phyloP scores from a whole-genome alignment of 2,329 filamentous ascomycete genomes.

The Epicoccum sorghinum region DNA sequence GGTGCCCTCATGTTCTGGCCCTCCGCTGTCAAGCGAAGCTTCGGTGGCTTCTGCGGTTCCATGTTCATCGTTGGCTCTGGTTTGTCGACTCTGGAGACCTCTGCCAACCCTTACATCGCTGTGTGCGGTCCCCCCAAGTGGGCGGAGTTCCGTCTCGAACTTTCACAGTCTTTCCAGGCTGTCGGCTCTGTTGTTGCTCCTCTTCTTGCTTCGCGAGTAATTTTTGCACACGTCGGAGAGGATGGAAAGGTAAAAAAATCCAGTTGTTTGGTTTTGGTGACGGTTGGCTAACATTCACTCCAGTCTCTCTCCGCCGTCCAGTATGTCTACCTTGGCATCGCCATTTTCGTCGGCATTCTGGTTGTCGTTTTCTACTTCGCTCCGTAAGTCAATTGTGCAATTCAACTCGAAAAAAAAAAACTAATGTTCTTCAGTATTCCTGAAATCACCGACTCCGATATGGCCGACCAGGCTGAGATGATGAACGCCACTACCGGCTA shows the following conservation, averaged over 20 bases:
- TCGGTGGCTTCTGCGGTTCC: conserved; percentile 73
- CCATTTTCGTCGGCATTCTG: conserved; percentile 71
- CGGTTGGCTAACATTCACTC: too few species aligned
- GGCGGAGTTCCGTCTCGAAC: conserved; percentile 77
- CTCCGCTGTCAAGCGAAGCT: conserved; percentile 73
- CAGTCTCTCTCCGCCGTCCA: too few species aligned
- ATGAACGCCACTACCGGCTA: conserved; percentile 54
- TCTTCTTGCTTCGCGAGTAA: conserved; percentile 73
- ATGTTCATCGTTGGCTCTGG: conserved; percentile 78
- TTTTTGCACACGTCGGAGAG: conserved; percentile 69
- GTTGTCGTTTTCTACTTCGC: conserved; percentile 71
- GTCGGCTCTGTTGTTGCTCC: conserved; percentile 77
- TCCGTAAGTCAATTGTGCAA: too few species aligned
- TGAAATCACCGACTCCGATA: conserved; percentile 75
- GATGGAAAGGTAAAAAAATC: too few species aligned
- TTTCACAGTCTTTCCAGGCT: conserved; percentile 79
- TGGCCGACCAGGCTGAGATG: conserved; percentile 51
- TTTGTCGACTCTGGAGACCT: conserved; percentile 75
- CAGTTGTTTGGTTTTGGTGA: too few species aligned
- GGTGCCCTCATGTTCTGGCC: conserved; percentile 86
- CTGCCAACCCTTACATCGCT: conserved; percentile 77
- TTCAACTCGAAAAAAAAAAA: too few species aligned
- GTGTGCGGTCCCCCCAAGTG: conserved; percentile 76
- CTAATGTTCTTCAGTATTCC: too few species aligned
- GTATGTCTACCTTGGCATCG: conserved; percentile 82